Evolutionary conservation across 2,329 filamentous ascomycete genomes (phyloP), one percentile per base, ranked within the genome.

Genomic region (Myriosclerotinia scirpicola): DNA sequence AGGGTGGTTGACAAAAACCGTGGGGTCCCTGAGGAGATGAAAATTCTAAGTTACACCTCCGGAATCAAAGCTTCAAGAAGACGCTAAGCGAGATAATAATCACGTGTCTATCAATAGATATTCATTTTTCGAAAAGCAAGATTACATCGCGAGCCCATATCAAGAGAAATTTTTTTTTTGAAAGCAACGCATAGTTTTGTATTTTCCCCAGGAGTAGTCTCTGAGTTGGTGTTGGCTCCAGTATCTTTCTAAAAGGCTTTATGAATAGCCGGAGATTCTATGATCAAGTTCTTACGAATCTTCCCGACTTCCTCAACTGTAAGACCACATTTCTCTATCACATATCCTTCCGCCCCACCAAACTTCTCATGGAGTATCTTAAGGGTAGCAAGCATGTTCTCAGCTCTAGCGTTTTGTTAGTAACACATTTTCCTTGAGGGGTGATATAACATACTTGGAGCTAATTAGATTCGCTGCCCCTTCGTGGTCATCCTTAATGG

Each of bases 341-440:
- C 79, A 77, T 91, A 93, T 17, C 78, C 77, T 74, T 91, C 87
- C 2, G 85, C 81, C 2, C 87, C 84, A 3, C 88, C 89, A 77
- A 86, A 90, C 68, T 83, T 81, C 38, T 80, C 77, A 58, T 84
- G 80, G 56, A 92, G 79, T 79, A 86, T 83, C 60, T 81, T 76
- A 64, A 87, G 71, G 52, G 79, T 80, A 5, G 76, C 78, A 20
- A 80, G 60, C 81, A 87, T 86, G 72, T 81, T 85, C 73, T 81
- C 83, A 68, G 77, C 77, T 75, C 75, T 76, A 44, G 48, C 26
- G 30, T 34, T 34, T 15, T n/a, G 55, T 70, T 68, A 58, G 66
- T 64, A 64, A 60, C 2, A 61, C 48, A 11, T 36, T 11, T 46
- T 36, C 17, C 44, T 44, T 30, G 2, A 42, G 56, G 17, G 65